Evolutionary conservation across 257 asterid species (phyloP).

Genomic region (Hygrophila difformis): DNA sequence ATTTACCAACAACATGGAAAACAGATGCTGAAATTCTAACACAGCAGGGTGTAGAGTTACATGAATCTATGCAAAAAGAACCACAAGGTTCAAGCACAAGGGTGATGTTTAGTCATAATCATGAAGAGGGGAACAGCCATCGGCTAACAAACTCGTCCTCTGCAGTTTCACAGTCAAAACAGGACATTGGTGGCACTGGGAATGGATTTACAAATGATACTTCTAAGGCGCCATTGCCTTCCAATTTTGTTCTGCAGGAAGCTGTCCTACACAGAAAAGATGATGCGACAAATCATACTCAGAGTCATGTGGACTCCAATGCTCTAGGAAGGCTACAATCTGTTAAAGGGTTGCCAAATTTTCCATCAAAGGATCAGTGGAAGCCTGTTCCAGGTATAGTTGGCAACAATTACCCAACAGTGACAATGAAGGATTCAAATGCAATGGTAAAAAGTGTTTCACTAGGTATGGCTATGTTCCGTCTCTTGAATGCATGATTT

Average conservation of each 20-base stretch:
- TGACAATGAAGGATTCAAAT: conserved; percentile 41
- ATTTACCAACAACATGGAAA: conserved; percentile 32
- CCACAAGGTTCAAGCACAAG: conserved; percentile 35
- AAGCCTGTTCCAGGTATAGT: conserved; percentile 54
- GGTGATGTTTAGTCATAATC: conserved; percentile 29
- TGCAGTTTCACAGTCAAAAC: conserved; percentile 37
- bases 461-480: conserved; percentile 38
- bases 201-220: conserved; percentile 32
- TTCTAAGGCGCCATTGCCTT: conserved; percentile 32
- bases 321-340: conserved; percentile 34
- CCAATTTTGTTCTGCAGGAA: conserved; percentile 35
- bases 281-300: conserved; percentile 29
- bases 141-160: conserved; percentile 36
- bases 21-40: conserved; percentile 34
- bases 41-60: conserved; percentile 52
- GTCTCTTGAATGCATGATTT: no score
- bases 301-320: conserved; percentile 34
- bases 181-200: conserved; percentile 38
- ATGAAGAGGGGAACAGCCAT: conserved; percentile 40
- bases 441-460: conserved; percentile 29
- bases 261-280: conserved; percentile 40
- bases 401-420: conserved; percentile 37
- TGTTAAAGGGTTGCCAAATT: conserved; percentile 40
- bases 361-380: conserved; percentile 64
- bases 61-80: conserved; percentile 42